Evolutionary conservation across 2,329 filamentous ascomycete genomes (phyloP), one percentile per base, ranked within the genome.

Genomic region (Rutstroemia sydowiana): DNA sequence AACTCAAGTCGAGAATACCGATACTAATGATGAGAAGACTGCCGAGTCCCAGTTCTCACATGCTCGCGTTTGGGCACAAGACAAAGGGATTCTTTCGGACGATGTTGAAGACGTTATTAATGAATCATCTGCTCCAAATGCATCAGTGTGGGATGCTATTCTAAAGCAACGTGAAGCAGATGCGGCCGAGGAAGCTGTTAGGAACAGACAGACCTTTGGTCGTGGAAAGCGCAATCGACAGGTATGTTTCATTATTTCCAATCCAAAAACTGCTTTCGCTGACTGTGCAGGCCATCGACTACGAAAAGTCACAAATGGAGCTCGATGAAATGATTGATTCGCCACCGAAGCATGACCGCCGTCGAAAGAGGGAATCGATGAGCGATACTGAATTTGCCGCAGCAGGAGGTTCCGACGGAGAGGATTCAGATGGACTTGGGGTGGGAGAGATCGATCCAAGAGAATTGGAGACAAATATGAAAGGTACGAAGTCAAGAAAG

Each of bases 21-120:
- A 77, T 51, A 73, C 76, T 1, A 78, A 79, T 9, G 76, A 82
- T 2, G 82, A 89, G 45, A 69, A 73, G 20, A 74, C 77, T 0
- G 81, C 83, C 1, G 87, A 95, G 65, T 85, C 82, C 0, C 86
- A 91, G 51, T 98, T 96, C 67, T 88, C 87, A 4, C 88, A 93
- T 68, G 92, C 92, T 36, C 81, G 88, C 41, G 85, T 98, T 1
- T 98, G 93, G 93, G 86, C 85, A 3, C 95, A 95, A 61, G 86
- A 95, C 32, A 80, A 82, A 59, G 81, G 78, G 7, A 73, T 75
- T 0, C 73, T 95, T 5, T 77, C 84, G 45, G 84, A 86, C 16
- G 76, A 80, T 21, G 66, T 87, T 20, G 74, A 79, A 41, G 73
- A 75, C 37, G 57, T 63, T 21, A 72, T 75, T 2, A 73, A 79